A percentile compares a stretch with the other conserved stretches of the same genome.
Evolutionary conservation across 306 rosid species (phyloP).

Genomic region (Prunus mongolica): DNA sequence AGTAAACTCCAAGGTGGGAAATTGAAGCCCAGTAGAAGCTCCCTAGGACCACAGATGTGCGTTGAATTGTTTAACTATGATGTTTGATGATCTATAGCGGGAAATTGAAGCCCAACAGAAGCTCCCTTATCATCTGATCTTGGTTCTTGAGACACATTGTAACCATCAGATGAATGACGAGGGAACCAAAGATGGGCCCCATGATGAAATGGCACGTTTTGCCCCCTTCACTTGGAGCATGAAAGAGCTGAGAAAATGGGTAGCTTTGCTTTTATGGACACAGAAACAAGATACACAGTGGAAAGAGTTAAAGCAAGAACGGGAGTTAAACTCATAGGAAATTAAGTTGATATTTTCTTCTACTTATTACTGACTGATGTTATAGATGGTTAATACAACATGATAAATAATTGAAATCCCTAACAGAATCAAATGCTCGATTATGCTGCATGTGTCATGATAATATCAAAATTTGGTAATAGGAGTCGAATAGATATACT

Average conservation of each 20-base stretch:
- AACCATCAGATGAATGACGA: conserved; percentile 19
- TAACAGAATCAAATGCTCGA: too few species aligned
- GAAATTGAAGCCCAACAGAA: conserved; percentile 48
- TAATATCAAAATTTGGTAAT: too few species aligned
- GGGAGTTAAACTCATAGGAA: too few species aligned
- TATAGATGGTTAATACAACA: too few species aligned
- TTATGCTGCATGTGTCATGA: too few species aligned
- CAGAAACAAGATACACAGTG: too few species aligned
- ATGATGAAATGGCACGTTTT: neutral
- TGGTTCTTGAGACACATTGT: neutral
- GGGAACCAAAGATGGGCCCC: conserved; percentile 46
- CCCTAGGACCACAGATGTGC: neutral
- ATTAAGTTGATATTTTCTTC: too few species aligned
- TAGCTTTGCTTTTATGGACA: neutral
- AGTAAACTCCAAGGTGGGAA: neutral
- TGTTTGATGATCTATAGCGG: conserved; percentile 32
- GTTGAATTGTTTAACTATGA: conserved; percentile 16
- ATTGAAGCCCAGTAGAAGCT: neutral
- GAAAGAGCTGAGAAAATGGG: neutral
- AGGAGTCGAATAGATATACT: too few species aligned
- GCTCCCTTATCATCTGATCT: conserved; percentile 43
- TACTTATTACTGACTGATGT: too few species aligned
- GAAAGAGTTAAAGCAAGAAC: too few species aligned
- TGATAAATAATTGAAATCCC: too few species aligned
- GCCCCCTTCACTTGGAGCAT: conserved; percentile 1